Evolutionary conservation across 1,284 basidiomycete genomes (phyloP).

Genomic region (Sparassis latifolia): DNA sequence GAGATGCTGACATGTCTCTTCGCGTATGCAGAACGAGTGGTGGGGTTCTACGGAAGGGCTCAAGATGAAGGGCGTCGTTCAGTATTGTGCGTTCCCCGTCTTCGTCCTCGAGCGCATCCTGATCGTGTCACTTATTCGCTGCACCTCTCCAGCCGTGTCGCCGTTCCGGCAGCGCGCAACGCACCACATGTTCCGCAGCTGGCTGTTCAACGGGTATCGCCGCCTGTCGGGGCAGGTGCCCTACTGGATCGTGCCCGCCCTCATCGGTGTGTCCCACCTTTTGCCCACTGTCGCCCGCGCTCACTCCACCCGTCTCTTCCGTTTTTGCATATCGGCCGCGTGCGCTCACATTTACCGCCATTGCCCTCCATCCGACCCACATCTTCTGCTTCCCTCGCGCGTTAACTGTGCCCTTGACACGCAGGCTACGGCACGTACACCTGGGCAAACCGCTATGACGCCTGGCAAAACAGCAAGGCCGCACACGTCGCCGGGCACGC

Average conservation of each 20-base stretch:
- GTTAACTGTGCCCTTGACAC: neutral
- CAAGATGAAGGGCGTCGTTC: constrained; percentile 74
- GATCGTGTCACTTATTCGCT: neutral
- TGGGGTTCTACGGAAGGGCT: constrained; percentile 78
- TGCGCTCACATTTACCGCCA: neutral
- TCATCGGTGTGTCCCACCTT: constrained; percentile 53
- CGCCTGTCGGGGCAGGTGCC: constrained; percentile 70
- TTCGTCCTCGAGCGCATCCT: neutral
- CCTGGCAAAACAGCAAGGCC: constrained; percentile 74
- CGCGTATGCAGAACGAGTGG: constrained; percentile 66
- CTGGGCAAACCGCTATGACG: constrained; percentile 75
- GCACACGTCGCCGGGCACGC: constrained; percentile 54
- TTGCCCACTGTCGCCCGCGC: neutral
- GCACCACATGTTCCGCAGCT: constrained; percentile 65
- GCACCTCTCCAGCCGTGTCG: constrained; percentile 56
- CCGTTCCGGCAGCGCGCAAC: constrained; percentile 75
- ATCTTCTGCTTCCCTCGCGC: neutral
- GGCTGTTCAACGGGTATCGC: constrained; percentile 84
- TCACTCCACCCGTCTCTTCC: neutral
- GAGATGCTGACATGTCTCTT: neutral
- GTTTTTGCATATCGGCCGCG: neutral
- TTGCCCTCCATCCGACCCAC: neutral
- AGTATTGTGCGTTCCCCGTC: constrained; percentile 63
- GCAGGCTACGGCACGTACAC: constrained; percentile 78
- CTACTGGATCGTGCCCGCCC: constrained; percentile 79